A percentile compares a stretch with the other conserved stretches of the same genome.
Conservation (phyloP, 2,329 filamentous ascomycete genomes). For the Monosporascus sp. region DNA sequence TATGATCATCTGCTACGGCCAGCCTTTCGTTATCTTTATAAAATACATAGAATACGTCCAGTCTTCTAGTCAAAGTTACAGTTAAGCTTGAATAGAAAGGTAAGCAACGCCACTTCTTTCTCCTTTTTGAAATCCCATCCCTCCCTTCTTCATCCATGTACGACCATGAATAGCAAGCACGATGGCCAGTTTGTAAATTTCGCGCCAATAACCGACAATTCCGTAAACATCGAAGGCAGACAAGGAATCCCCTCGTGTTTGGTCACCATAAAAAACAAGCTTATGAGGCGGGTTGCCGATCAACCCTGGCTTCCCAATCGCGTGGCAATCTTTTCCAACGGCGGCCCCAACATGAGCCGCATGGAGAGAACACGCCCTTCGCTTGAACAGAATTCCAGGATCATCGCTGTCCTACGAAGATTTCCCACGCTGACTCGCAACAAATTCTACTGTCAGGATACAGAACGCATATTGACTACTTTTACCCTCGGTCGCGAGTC, state of each 20-base stretch:
- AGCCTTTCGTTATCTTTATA: neutral
- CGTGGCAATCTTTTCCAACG: conserved; percentile 15
- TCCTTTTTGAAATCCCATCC: neutral
- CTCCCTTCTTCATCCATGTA: neutral
- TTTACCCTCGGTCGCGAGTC: neutral
- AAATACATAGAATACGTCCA: no score
- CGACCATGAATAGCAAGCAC: neutral
- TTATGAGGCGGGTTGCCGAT: conserved; percentile 6
- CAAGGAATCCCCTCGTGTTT: conserved; percentile 8
- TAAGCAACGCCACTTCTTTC: neutral
- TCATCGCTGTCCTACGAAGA: conserved; percentile 18
- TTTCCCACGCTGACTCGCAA: neutral
- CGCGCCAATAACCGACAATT: neutral
- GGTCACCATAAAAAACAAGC: conserved; percentile 3
- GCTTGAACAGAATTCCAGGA: conserved; percentile 11
- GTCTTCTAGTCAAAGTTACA: no score
- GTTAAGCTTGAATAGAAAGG: neutral
- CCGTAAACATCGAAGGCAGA: neutral
- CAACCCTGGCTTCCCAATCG: conserved; percentile 7
- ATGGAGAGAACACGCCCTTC: conserved; percentile 17
- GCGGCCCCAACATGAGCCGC: conserved; percentile 16
- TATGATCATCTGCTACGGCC: neutral
- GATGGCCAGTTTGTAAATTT: neutral
- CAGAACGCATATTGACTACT: neutral
- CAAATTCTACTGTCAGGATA: neutral